Conservation (phyloP, 2,329 filamentous ascomycete species). For the Aspergillus proliferans region DNA sequence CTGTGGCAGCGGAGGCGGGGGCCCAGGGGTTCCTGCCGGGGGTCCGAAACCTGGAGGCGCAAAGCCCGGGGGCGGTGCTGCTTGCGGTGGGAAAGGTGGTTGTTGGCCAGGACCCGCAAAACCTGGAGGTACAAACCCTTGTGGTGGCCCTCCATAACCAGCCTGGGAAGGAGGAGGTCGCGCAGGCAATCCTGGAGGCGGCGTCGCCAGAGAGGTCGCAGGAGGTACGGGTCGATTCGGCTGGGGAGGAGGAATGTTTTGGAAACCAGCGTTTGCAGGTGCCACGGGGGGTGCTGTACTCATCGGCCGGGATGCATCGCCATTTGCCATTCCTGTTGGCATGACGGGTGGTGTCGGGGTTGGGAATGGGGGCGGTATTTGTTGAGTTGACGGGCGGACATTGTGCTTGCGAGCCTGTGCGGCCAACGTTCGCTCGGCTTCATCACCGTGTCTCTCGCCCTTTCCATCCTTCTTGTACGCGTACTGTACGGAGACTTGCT, state of each 20-base stretch:
- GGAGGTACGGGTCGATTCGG: slow-evolving; percentile 53
- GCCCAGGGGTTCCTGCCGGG: slow-evolving; percentile 20
- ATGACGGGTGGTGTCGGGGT: slow-evolving; percentile 36
- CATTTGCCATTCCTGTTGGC: slow-evolving; percentile 41
- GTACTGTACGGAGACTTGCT: slow-evolving; percentile 93
- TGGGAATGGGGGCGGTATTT: slow-evolving; percentile 68
- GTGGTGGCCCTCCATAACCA: slow-evolving; percentile 60
- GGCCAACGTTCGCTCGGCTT: slow-evolving; percentile 85
- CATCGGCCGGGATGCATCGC: slow-evolving; percentile 31
- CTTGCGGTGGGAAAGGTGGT: slow-evolving; percentile 27
- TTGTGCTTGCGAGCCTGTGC: slow-evolving; percentile 92
- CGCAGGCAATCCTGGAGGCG: slow-evolving; percentile 54
- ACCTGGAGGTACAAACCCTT: slow-evolving; percentile 35
- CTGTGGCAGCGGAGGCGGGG: slow-evolving; percentile 33
- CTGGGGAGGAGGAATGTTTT: slow-evolving; percentile 37
- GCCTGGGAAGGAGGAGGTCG: slow-evolving; percentile 63
- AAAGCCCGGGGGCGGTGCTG: slow-evolving; percentile 47
- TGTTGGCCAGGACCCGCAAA: slow-evolving; percentile 30
- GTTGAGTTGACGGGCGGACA: slow-evolving; percentile 72
- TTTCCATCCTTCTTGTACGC: slow-evolving; percentile 99
- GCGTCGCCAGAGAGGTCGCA: slow-evolving; percentile 41
- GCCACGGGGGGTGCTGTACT: slow-evolving; percentile 26
- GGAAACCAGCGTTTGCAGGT: slow-evolving; percentile 35
- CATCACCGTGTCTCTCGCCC: slow-evolving; percentile 89
- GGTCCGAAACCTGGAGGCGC: slow-evolving; percentile 45